These are phyloP conservation scores for Entomortierella chlamydospora DNA, from an alignment of 192 early-diverging fungal species.

Conservation along the genomic window DNA sequence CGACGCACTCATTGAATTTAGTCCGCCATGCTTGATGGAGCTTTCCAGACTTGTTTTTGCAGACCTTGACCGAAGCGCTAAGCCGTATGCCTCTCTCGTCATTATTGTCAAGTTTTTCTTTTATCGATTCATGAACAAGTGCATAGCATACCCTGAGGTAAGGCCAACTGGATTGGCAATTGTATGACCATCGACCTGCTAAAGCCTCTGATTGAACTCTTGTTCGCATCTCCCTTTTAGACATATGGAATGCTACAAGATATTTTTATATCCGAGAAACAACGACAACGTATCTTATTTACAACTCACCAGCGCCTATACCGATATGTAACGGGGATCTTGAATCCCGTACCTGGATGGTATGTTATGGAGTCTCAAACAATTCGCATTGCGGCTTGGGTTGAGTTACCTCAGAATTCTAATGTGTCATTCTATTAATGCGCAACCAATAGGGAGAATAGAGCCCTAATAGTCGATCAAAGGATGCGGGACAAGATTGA, in stretches of 20 bases:
- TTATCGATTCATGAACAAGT: constrained; percentile 55
- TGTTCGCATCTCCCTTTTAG: constrained; percentile 4
- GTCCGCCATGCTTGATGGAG: constrained; percentile 48
- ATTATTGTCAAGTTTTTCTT: constrained; percentile 58
- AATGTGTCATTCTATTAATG: too few relatives aligned
- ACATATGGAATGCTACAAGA: constrained; percentile 57
- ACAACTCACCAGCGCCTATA: constrained; percentile 54
- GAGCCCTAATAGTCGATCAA: constrained; percentile 16
- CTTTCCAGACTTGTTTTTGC: constrained; percentile 36
- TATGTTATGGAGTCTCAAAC: constrained; percentile 5
- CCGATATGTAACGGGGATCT: constrained; percentile 46
- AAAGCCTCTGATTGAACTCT: neutral
- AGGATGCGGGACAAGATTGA: constrained; percentile 36
- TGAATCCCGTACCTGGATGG: constrained; percentile 54
- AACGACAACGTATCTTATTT: constrained; percentile 45
- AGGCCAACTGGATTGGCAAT: neutral
- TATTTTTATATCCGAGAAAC: constrained; percentile 45
- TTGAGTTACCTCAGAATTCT: too few relatives aligned
- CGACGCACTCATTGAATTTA: constrained; percentile 43
- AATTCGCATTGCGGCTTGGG: too few relatives aligned
- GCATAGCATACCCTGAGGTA: constrained; percentile 55
- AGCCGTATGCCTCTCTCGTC: constrained; percentile 46
- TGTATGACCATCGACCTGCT: neutral
- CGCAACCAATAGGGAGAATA: constrained; percentile 45
- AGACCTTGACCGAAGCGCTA: constrained; percentile 26